Evolutionary conservation across 805 yeast species (phyloP), one percentile per base, ranked within the genome.

Genomic region (Wickerhamiella shivajii): DNA sequence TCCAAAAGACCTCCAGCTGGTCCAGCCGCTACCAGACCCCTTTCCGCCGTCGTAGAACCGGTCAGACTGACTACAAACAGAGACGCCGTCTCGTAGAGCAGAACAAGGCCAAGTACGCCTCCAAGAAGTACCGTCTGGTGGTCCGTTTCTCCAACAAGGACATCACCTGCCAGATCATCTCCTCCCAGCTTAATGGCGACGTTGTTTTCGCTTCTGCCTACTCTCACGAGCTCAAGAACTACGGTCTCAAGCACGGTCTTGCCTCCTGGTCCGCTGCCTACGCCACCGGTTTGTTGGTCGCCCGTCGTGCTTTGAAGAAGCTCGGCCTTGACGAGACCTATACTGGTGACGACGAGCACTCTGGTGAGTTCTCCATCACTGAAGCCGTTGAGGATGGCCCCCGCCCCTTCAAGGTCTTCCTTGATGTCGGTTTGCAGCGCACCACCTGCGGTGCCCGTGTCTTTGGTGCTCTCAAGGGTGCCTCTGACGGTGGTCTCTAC

Each of bases 191-290:
- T 67, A 76, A 87, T 53, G 98, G 98, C 68, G 98, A 90, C 64
- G 52, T 80, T 57, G 96, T 87, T 44, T 71, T 90, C 60, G 71
- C 94, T 52, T 87, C 97, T 63, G 98, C 98, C 62, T 90, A 90
- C 77, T 72, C 98, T 49, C 97, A 90, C 59, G 98, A 90, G 73
- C 77, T 90, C 60, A 97, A 97, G 71, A 73, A 69, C 61, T 90
- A 81, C 75, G 98, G 98, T 62, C 83, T 90, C 60, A 71, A 70
- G 61, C 93, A 81, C 68, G 98, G 98, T 78, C 76, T 90, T 65
- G 87, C 98, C 64, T 90, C 90, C 92, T 90, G 98, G 98, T 70
- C 98, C 45, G 97, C 98, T 63, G 97, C 95, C 64, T 90, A 90
- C 73, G 96, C 97, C 58, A 79, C 81, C 56, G 98, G 98, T 76